These are phyloP conservation scores for Sordaria brevicollis DNA, from an alignment of 495 filamentous ascomycete genomes.

Conservation along the genomic window DNA sequence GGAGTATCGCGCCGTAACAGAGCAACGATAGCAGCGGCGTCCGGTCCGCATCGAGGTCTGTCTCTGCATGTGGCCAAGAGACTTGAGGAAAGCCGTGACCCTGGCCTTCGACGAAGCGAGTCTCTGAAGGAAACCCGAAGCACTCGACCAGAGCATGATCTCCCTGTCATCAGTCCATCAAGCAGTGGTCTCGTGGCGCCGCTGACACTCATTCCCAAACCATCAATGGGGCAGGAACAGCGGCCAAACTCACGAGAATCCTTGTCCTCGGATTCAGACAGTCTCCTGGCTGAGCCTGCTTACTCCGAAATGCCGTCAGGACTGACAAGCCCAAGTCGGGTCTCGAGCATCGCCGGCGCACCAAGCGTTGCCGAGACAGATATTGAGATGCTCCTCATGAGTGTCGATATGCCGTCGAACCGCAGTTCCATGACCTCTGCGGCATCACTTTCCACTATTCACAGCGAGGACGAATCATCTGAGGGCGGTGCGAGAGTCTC, in stretches of 20 bases:
- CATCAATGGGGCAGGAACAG: neutral
- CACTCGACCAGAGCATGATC: neutral
- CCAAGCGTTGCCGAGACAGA: neutral
- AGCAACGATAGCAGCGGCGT: neutral
- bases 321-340: conserved; percentile 17
- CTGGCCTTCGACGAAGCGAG: neutral
- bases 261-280: conserved; percentile 25
- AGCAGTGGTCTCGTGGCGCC: neutral
- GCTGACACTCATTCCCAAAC: neutral
- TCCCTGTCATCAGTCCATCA: neutral
- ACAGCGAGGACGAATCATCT: conserved; percentile 32
- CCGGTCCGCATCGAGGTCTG: neutral
- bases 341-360: conserved; percentile 6
- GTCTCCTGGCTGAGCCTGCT: conserved; percentile 12
- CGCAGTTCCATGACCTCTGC: conserved; percentile 29
- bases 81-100: neutral
- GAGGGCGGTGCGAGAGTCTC: conserved; percentile 6
- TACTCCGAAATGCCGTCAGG: conserved; percentile 4
- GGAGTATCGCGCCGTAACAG: conserved; percentile 14
- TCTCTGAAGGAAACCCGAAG: neutral
- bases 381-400: neutral
- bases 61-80: neutral
- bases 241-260: conserved; percentile 24
- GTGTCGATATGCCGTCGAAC: conserved; percentile 11
- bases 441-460: conserved; percentile 27